Conservation (phyloP, 1,139 yeast species). For the Chernovozyma aurita region DNA sequence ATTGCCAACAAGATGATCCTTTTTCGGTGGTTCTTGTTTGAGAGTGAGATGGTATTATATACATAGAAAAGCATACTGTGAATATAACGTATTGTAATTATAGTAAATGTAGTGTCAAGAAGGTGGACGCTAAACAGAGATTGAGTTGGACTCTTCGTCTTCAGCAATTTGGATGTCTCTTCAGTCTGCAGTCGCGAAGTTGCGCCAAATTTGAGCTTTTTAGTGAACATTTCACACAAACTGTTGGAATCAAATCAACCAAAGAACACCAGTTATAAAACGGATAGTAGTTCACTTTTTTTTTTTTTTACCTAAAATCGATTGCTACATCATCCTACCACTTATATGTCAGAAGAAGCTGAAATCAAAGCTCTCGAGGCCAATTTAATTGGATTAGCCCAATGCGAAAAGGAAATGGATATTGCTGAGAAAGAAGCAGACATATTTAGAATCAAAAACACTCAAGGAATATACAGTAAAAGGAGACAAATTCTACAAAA, state of each 20-base stretch:
- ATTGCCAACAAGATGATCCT: too few species aligned
- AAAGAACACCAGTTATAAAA: conserved; percentile 1
- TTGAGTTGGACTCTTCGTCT: too few species aligned
- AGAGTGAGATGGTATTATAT: too few species aligned
- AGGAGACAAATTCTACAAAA: conserved; percentile 42
- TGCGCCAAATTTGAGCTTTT: background rate
- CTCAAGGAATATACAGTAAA: conserved; percentile 46
- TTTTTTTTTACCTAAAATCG: background rate
- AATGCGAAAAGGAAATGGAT: conserved; percentile 53
- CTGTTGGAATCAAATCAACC: too few species aligned
- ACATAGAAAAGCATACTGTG: too few species aligned
- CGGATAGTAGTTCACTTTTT: too few species aligned
- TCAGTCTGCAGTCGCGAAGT: background rate
- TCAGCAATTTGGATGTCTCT: background rate
- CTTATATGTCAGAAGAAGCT: conserved; percentile 6
- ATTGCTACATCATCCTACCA: background rate
- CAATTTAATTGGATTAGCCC: conserved; percentile 35
- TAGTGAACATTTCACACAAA: too few species aligned
- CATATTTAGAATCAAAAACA: conserved; percentile 41
- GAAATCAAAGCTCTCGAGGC: conserved; percentile 6
- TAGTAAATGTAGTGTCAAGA: too few species aligned
- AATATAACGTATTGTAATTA: too few species aligned
- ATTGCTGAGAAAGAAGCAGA: conserved; percentile 54
- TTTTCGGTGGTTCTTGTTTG: too few species aligned
- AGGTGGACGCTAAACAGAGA: too few species aligned